Percentiles rank a stretch among this genome's conserved stretches.
phyloP scores from a whole-genome alignment of 1,284 basidiomycete genomes.

The Volvariella surrecta region DNA sequence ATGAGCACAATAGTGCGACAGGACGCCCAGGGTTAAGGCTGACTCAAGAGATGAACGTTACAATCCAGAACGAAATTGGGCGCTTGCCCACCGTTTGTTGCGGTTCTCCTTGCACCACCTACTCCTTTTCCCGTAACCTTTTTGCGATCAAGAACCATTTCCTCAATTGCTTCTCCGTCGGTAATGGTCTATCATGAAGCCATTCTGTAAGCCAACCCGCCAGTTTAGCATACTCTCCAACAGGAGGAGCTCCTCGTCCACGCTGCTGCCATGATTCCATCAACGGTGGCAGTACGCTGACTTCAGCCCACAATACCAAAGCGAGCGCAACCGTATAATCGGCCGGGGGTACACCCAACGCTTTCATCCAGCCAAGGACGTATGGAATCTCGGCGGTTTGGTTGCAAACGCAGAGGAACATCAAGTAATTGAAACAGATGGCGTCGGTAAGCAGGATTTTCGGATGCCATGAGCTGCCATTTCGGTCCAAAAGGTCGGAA shows the following conservation, averaged over 20 bases:
- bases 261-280: conserved; percentile 32
- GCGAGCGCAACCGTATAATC: conserved; percentile 51
- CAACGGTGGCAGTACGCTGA: conserved; percentile 50
- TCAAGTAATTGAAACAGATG: conserved; percentile 56
- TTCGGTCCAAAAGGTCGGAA: neutral
- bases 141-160: conserved; percentile 32
- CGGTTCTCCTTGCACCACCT: too few relatives aligned
- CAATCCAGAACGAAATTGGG: too few relatives aligned
- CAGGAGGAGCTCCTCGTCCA: conserved; percentile 12
- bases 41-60: too few relatives aligned
- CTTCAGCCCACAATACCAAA: conserved; percentile 65
- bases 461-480: conserved; percentile 6
- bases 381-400: conserved; percentile 55
- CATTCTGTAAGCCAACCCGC: conserved; percentile 59
- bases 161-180: conserved; percentile 28
- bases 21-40: too few relatives aligned
- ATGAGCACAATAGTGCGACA: too few relatives aligned
- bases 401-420: conserved; percentile 47
- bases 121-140: conserved; percentile 35
- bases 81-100: too few relatives aligned
- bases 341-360: conserved; percentile 44
- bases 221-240: conserved; percentile 41
- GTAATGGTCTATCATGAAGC: conserved; percentile 48
- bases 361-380: conserved; percentile 74
- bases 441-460: conserved; percentile 16